Percentiles rank a stretch among this genome's conserved stretches.
Evolutionary conservation across 225 moss, liverwort and hornwort species (phyloP).

Genomic region (Sphagnum contortum): DNA sequence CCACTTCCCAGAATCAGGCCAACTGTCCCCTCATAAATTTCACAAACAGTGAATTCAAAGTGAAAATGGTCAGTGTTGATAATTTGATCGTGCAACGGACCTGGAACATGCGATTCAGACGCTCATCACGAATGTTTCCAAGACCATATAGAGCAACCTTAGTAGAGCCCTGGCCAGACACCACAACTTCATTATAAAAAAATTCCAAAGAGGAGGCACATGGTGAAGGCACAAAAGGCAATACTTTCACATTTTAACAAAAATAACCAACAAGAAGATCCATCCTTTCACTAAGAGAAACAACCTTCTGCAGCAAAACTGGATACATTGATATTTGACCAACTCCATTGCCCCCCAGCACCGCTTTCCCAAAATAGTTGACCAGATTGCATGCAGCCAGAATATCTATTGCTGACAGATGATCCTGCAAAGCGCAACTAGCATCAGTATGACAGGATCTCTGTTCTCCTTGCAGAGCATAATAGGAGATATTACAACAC

Average conservation of each 20-base stretch:
- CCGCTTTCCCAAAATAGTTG: slow-evolving; percentile 96
- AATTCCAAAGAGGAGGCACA: neutral
- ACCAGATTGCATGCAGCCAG: slow-evolving; percentile 90
- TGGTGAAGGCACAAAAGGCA: neutral
- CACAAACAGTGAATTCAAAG: too few relatives aligned
- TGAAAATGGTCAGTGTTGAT: too few relatives aligned
- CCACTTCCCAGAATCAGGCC: too few relatives aligned
- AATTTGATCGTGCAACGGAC: slow-evolving; percentile 9
- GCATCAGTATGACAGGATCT: slow-evolving; percentile 3
- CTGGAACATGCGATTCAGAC: slow-evolving; percentile 99
- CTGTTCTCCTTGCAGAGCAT: neutral
- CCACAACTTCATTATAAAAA: neutral
- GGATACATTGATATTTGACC: slow-evolving; percentile 89
- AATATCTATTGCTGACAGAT: slow-evolving; percentile 92
- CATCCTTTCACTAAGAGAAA: too few relatives aligned
- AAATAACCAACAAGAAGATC: too few relatives aligned
- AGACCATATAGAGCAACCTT: slow-evolving; percentile 94
- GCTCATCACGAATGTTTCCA: slow-evolving; percentile 98
- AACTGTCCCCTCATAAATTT: too few relatives aligned
- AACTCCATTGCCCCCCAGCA: slow-evolving; percentile 81
- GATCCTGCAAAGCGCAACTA: slow-evolving; percentile 48
- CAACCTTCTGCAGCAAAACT: slow-evolving; percentile 80
- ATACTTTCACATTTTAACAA: too few relatives aligned
- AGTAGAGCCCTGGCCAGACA: slow-evolving; percentile 63
- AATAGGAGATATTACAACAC: too few relatives aligned